Conservation (phyloP, 306 rosid species). For the Trifolium pratense region DNA sequence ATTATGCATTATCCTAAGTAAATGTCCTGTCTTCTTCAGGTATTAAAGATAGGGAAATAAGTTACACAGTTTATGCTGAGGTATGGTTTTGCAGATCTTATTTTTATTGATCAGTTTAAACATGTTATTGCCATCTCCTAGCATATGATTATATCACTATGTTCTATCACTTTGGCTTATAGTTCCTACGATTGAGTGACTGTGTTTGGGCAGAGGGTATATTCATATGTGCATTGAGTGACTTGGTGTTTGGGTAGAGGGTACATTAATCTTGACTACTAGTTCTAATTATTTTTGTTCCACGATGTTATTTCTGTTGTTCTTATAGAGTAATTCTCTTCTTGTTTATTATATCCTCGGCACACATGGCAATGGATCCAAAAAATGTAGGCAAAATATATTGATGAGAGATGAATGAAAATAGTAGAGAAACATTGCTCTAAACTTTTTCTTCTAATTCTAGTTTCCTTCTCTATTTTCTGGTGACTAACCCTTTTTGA, state of each 20-base stretch:
- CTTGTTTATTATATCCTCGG: background rate
- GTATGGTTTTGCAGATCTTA: conserved; percentile 27
- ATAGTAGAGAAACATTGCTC: background rate
- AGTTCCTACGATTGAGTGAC: background rate
- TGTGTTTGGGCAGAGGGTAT: conserved; percentile 8
- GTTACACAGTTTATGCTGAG: conserved; percentile 44
- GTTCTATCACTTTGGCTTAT: background rate
- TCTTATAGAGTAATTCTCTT: no score
- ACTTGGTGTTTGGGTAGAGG: no score
- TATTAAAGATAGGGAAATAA: conserved; percentile 39
- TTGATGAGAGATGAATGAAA: background rate
- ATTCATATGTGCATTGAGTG: no score
- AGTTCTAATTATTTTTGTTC: no score
- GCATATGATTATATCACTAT: background rate
- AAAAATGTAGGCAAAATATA: no score
- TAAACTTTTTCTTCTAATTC: background rate
- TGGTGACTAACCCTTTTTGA: background rate
- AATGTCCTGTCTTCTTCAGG: conserved; percentile 36
- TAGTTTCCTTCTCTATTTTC: background rate
- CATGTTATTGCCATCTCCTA: conserved; percentile 11
- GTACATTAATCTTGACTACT: no score
- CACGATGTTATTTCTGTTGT: no score
- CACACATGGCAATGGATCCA: background rate
- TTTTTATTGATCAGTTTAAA: background rate
- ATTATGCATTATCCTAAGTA: background rate